Evolutionary conservation across 2,329 filamentous ascomycete genomes (phyloP), one percentile per base, ranked within the genome.

Genomic region (Alternaria novae-zelandiae): DNA sequence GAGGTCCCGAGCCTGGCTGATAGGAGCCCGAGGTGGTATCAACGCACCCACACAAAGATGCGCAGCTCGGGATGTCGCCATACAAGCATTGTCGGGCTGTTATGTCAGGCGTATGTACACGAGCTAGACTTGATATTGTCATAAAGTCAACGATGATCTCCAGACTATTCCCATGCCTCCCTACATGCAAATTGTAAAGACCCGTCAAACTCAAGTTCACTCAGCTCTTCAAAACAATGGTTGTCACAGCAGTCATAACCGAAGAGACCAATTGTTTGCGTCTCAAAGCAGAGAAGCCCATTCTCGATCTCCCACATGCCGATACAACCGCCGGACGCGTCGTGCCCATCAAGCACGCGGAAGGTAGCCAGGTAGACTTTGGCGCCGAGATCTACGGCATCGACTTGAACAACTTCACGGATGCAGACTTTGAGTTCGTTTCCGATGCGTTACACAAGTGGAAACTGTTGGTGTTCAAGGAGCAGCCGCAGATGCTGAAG

Each of bases 311-410:
- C 15, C 63, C 63, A 30, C 63, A 65, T 54, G 59, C 63, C 10
- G 44, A 54, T 5, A 54, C 6, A 10, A 53, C 63, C 5, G 51
- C 50, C 17, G 59, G 63, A n/a, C 63, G 63, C 10, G 44, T 57
- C 6, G 59, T 57, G 6, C 59, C 50, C 11, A 65, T 65, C 12
- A 36, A 46, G 11, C 63, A 65, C 26, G 15, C 47, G 3, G 32
- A 57, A 25, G 30, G 25, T 10, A 65, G 63, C 47, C 28, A 32
- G 12, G 59, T 63, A 5, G 59, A 65, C 53, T 65, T 65, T 45
- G 63, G 63, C 12, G 63, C 59, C 10, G 55, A 65, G 25, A 32
- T 65, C 23, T 65, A 65, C 28, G 63, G 63, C 25, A 65, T 65
- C 41, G 63, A 65, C 20, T 46, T 65, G 59, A 65, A 65, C 46